Base-by-base conservation (phyloP, 441 rosid genomes). In the Pelargonium fulgidum region DNA sequence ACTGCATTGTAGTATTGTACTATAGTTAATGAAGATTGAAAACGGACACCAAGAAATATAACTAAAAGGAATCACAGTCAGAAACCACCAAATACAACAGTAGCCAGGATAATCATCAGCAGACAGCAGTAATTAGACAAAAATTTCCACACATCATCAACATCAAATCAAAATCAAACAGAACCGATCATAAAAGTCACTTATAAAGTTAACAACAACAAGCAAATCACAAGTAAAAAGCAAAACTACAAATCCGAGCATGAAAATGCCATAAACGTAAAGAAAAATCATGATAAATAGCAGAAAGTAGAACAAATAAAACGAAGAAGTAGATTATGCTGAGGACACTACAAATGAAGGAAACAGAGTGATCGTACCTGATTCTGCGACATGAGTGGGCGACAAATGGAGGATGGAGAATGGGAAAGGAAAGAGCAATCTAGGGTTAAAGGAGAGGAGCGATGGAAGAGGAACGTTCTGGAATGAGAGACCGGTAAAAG, bases 301-400 rank as follows among this genome's bases (percentile, higher is more conserved):
- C 62, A 61, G 33, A 17, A 56, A 39, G 3, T 42, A 41, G 39
- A 74, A 59, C 0, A 36, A 63, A 0, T 24, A 5, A 66, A 54
- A n/a, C 6, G 2, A 44, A 33, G 20, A 50, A 17, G 1, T 47
- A 62, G 9, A 24, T 8, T 48, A n/a, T 8, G 12, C 4, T 7
- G 29, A 45, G 54, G 13, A 45, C 36, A 66, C 7, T 29, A 48
- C 42, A 1, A 3, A 3, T 6, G 13, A 52, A 68, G 42, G 41
- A 0, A 9, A 70, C 11, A 20, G 20, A 52, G 65, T 17, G 26
- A 66, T 1, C 3, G 19, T 26, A 83, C 89, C 84, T 81, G 84
- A 50, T 80, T 54, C 47, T 52, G 71, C 74, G 88, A 71, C 85
- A 80, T 83, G 78, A 61, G 62, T 4, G 74, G 41, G 26, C 72